These are phyloP conservation scores for Leptographium radiaticola DNA, from an alignment of 2,329 filamentous ascomycete genomes.

Conservation along the genomic window DNA sequence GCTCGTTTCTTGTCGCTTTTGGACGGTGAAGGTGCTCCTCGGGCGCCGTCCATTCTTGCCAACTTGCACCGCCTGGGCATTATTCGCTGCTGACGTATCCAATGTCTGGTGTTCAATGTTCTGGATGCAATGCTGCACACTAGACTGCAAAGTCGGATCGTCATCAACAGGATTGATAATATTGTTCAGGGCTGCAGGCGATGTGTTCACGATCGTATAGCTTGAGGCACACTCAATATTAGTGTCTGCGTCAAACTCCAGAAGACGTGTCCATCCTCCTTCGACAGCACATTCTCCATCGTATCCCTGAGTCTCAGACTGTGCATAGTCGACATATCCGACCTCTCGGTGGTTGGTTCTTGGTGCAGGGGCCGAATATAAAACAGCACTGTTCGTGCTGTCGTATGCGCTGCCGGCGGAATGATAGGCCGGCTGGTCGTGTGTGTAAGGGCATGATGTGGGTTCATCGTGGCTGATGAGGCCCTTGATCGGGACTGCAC, in stretches of 20 bases:
- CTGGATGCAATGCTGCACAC: not conserved
- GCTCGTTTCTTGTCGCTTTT: slow-evolving; percentile 19
- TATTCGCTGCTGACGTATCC: too few species aligned
- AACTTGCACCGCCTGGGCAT: not conserved
- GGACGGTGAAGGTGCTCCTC: slow-evolving; percentile 12
- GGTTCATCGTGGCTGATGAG: too few species aligned
- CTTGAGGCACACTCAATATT: not conserved
- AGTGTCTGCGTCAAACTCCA: not conserved
- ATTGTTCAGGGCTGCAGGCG: slow-evolving; percentile 2
- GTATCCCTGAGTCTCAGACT: not conserved
- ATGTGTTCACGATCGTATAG: not conserved
- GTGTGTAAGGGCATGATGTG: too few species aligned
- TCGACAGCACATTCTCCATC: too few species aligned
- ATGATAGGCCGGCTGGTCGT: too few species aligned
- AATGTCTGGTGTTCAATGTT: not conserved
- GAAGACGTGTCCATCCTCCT: not conserved
- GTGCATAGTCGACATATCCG: not conserved
- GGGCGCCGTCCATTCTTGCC: not conserved
- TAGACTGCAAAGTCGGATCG: not conserved
- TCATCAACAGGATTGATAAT: slow-evolving; percentile 6
- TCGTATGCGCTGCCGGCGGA: too few species aligned
- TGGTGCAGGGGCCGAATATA: too few species aligned
- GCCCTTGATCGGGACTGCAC: not conserved
- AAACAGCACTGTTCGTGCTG: too few species aligned
- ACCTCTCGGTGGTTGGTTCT: not conserved